These are phyloP conservation scores for Ophiostoma sp. DNA, from an alignment of 2,329 filamentous ascomycete genomes.

Conservation along the genomic window DNA sequence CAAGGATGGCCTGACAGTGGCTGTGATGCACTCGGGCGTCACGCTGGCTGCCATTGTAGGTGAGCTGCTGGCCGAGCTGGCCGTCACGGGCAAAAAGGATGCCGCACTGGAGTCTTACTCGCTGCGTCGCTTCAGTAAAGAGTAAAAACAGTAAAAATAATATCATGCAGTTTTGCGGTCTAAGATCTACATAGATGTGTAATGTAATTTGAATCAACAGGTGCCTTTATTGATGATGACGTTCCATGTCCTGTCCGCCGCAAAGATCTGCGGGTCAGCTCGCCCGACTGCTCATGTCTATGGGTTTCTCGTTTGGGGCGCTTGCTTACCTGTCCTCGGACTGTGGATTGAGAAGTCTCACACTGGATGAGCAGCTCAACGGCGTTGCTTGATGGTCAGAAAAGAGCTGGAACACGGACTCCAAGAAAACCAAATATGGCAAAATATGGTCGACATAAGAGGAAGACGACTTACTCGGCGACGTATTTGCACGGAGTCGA, in stretches of 20 bases:
- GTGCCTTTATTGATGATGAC: slow-evolving; percentile 16
- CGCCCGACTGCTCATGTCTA: background rate
- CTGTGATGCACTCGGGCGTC: slow-evolving; percentile 34
- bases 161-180: background rate
- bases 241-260: slow-evolving; percentile 13
- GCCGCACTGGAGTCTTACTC: slow-evolving; percentile 9
- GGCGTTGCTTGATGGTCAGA: background rate
- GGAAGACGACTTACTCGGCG: background rate
- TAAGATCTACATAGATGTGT: background rate
- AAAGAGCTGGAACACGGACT: background rate
- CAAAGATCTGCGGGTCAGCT: background rate
- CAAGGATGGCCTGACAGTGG: slow-evolving; percentile 31
- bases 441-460: background rate
- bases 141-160: background rate
- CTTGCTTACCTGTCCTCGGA: background rate
- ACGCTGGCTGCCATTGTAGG: slow-evolving; percentile 31
- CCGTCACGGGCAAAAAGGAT: slow-evolving; percentile 19
- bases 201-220: background rate
- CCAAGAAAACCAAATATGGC: too few relatives aligned
- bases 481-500: background rate
- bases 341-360: background rate
- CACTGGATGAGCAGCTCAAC: slow-evolving; percentile 3
- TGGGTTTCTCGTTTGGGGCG: background rate
- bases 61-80: slow-evolving; percentile 22
- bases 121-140: slow-evolving; percentile 18